Evolutionary conservation across 805 yeast genomes (phyloP), one percentile per base, ranked within the genome.

Genomic region (Diddensiella transvaalensis): DNA sequence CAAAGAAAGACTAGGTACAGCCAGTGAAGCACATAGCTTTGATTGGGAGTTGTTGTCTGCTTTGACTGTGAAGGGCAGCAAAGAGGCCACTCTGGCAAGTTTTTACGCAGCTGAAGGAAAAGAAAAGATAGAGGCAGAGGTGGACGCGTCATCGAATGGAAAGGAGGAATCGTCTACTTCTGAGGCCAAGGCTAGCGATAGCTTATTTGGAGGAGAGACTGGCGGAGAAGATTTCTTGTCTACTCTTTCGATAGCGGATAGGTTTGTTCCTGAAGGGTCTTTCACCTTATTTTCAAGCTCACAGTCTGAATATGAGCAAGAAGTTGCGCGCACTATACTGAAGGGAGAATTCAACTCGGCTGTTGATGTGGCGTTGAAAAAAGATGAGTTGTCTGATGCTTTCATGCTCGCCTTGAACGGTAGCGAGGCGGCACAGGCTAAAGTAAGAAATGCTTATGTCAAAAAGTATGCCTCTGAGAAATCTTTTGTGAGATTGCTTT

Each of bases 371-470:
- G 80, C 91, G 54, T 68, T 93, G 51, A 73, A 79, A 40, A 76
- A 78, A 30, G 84, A 78, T 44, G 76, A 77, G 50, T 66, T 88
- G 19, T 65, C 78, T 19, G 98, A 93, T 63, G 96, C 98, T 2
- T 75, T 90, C 56, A 71, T 90, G 22, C 74, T 93, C 51, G 87
- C 98, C 0, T 68, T 85, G 60, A 63, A 63, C 38, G 87, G 83
- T 2, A 80, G 77, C 17, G 74, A 73, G 3, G 60, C 59, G 17
- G 71, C 83, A 62, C 85, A 85, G 56, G 74, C 77, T 46, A 79
- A 80, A 57, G 96, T 84, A 2, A 81, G 78, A 59, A 75, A 78
- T 60, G 83, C 84, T 15, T 93, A 83, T 64, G 85, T 89, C 67
- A 60, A 74, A 30, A 77, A 80, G 56, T 71, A 77, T 53, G 80